These are phyloP conservation scores for Nicotiana rustica DNA, from an alignment of 305 asterid genomes.

Conservation along the genomic window DNA sequence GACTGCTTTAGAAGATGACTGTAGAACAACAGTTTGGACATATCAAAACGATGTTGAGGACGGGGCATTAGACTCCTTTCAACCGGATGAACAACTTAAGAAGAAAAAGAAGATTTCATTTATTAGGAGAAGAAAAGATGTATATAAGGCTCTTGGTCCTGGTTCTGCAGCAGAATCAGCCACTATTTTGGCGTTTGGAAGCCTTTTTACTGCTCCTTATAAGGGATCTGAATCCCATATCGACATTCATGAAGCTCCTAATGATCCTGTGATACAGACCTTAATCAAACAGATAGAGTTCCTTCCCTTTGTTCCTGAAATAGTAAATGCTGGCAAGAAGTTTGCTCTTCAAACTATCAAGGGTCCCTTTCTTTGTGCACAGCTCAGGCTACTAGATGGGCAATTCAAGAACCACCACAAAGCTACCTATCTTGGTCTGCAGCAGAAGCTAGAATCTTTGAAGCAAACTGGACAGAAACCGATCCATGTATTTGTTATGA, in stretches of 20 bases:
- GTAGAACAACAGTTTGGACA: constrained; percentile 88
- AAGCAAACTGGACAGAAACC: constrained; percentile 64
- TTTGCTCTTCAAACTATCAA: constrained; percentile 63
- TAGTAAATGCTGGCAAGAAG: constrained; percentile 69
- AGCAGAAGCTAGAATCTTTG: constrained; percentile 64
- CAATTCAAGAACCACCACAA: constrained; percentile 90
- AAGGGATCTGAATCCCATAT: constrained; percentile 85
- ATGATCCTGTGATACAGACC: constrained; percentile 61
- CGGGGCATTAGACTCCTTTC: constrained; percentile 79
- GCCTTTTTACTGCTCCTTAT: constrained; percentile 80
- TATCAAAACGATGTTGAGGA: constrained; percentile 61
- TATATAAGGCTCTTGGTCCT: constrained; percentile 71
- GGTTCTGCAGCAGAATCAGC: constrained; percentile 71
- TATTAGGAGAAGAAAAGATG: constrained; percentile 77
- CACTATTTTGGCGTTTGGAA: constrained; percentile 73
- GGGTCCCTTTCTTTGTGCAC: constrained; percentile 85
- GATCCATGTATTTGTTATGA: constrained; percentile 82
- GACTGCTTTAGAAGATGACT: constrained; percentile 75
- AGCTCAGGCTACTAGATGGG: constrained; percentile 90
- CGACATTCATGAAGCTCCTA: constrained; percentile 72
- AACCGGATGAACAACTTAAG: constrained; percentile 87
- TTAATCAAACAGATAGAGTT: constrained; percentile 66
- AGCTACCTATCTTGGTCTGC: constrained; percentile 62
- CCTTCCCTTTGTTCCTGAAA: constrained; percentile 80
- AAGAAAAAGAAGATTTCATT: constrained; percentile 71